Evolutionary conservation across 2,329 filamentous ascomycete species (phyloP).

Genomic region (Tothia fuscella): DNA sequence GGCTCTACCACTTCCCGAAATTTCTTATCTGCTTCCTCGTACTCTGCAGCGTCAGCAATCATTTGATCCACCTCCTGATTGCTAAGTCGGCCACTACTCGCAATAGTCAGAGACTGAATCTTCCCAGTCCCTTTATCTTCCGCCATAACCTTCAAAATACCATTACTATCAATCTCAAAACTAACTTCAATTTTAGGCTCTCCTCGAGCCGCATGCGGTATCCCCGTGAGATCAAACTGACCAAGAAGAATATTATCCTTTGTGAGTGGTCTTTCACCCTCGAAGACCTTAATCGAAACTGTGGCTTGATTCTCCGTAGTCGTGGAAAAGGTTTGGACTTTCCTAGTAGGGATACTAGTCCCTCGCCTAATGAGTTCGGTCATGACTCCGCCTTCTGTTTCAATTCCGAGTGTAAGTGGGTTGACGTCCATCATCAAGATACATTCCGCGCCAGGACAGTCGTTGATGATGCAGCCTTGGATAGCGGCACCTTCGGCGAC

Average conservation of each 20-base stretch:
- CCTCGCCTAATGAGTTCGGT: slow-evolving; percentile 6
- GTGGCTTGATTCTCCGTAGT: slow-evolving; percentile 2
- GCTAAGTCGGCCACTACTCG: background rate
- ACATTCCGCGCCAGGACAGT: background rate
- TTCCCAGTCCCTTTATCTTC: background rate
- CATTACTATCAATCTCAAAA: background rate
- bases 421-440: slow-evolving; percentile 7
- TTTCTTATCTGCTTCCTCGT: too few relatives aligned
- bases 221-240: slow-evolving; percentile 4
- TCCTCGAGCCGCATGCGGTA: slow-evolving; percentile 9
- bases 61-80: background rate
- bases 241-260: slow-evolving; percentile 6
- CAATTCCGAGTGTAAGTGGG: slow-evolving; percentile 7
- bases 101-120: background rate
- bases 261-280: slow-evolving; percentile 2
- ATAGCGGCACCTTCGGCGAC: slow-evolving; percentile 4
- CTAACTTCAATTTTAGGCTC: slow-evolving; percentile 11
- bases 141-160: background rate
- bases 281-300: slow-evolving; percentile 5
- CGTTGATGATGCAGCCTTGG: slow-evolving; percentile 6
- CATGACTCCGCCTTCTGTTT: slow-evolving; percentile 7
- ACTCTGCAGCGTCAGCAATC: background rate
- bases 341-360: slow-evolving; percentile 5
- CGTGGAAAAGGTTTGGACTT: slow-evolving; percentile 3
- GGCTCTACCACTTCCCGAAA: too few relatives aligned